A percentile compares a stretch with the other conserved stretches of the same genome.
These are phyloP conservation scores for Alternaria gansuensis DNA, from an alignment of 2,329 filamentous ascomycete species.

Conservation along the genomic window DNA sequence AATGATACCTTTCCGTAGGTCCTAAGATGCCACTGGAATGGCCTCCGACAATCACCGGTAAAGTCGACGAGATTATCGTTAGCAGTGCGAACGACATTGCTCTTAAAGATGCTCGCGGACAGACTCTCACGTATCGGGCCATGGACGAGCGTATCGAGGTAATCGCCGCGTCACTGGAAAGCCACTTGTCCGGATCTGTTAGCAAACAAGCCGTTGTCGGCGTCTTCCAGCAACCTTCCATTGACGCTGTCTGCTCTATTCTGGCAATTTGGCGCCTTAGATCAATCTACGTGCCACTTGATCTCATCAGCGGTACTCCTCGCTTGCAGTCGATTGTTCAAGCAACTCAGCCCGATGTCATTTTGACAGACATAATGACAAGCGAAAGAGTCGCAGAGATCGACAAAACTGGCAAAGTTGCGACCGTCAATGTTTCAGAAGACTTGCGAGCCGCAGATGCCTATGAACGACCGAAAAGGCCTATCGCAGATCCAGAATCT, in stretches of 20 bases:
- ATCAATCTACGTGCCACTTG: conserved; percentile 29
- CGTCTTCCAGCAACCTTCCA: conserved; percentile 55
- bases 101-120: conserved; percentile 40
- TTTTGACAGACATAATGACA: conserved; percentile 17
- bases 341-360: conserved; percentile 10
- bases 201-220: conserved; percentile 38
- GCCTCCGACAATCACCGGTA: conserved; percentile 49
- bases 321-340: conserved; percentile 16
- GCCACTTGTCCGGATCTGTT: neutral
- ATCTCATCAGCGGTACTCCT: conserved; percentile 12
- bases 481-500: neutral
- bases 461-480: too few relatives aligned
- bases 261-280: conserved; percentile 30
- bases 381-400: neutral
- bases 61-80: conserved; percentile 49
- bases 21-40: conserved; percentile 38
- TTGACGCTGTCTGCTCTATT: conserved; percentile 41
- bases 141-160: conserved; percentile 47
- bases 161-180: conserved; percentile 44
- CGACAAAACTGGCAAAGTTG: neutral
- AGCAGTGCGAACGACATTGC: conserved; percentile 32
- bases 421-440: neutral
- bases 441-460: neutral
- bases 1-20: conserved; percentile 21
- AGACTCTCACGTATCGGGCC: conserved; percentile 50